Percentiles rank a stretch among this genome's conserved stretches.
phyloP scores from a whole-genome alignment of 805 yeast species.

The Pichia phayaonensis region DNA sequence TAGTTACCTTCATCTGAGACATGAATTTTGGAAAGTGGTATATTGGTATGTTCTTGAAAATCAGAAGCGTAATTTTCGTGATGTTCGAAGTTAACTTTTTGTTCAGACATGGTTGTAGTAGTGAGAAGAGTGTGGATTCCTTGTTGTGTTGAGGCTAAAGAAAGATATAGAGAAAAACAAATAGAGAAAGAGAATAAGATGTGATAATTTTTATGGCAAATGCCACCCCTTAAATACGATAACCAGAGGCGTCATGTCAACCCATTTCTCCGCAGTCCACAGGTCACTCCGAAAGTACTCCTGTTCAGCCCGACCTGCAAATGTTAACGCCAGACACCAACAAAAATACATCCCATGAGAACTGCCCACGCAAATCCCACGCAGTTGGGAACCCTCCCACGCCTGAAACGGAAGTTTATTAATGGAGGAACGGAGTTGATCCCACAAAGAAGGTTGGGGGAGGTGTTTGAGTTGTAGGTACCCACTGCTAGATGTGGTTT shows the following conservation, averaged over 20 bases:
- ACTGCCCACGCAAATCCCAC: not conserved
- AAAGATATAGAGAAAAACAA: too few relatives aligned
- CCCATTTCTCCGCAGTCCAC: not conserved
- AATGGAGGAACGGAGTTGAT: not conserved
- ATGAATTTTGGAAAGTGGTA: not conserved
- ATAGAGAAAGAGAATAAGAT: not conserved
- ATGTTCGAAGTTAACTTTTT: not conserved
- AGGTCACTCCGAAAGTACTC: not conserved
- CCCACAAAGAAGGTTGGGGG: too few relatives aligned
- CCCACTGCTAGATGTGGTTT: too few relatives aligned
- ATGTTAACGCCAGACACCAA: too few relatives aligned
- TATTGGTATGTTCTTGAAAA: not conserved
- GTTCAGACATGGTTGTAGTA: not conserved
- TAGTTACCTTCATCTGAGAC: slow-evolving; percentile 44
- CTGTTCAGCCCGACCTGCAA: too few relatives aligned
- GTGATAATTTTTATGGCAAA: not conserved
- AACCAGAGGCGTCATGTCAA: not conserved
- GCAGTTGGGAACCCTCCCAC: not conserved
- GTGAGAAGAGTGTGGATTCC: too few relatives aligned
- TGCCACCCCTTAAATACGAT: not conserved
- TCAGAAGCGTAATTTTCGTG: not conserved
- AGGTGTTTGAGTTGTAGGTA: too few relatives aligned
- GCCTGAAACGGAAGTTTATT: not conserved
- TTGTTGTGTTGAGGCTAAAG: too few relatives aligned
- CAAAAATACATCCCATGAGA: not conserved